Evolutionary conservation across 1,139 yeast genomes (phyloP), one percentile per base, ranked within the genome.

Genomic region (Candida freyschussii): DNA sequence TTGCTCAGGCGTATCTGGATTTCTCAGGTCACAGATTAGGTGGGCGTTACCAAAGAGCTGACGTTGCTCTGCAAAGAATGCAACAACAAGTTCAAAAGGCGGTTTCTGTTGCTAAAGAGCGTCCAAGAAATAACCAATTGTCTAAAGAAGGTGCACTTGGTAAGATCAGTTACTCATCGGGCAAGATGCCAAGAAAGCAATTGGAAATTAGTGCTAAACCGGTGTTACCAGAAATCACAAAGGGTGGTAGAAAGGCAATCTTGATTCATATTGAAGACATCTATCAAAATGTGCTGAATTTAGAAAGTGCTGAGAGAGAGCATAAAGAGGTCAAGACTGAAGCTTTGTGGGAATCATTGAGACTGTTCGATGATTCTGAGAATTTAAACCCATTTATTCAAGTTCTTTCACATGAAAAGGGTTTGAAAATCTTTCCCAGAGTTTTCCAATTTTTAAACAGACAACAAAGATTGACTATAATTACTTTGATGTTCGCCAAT

Each of bases 71-170:
- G 52, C 96, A 85, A 63, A 79, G 96, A 69, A 89, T 91, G 96
- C 97, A 91, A 64, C 96, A 89, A 55, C 97, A 91, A 63, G 96
- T 93, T 37, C 95, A 89, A 56, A 84, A 84, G 55, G 97, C 97
- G 7, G 96, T 91, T 15, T 84, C 94, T 29, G 93, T 86, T 33
- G 96, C 96, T 23, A 84, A 86, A 55, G 95, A 86, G 53, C 72
- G 78, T 52, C 91, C 94, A 45, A 83, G 79, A 65, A 70, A 72
- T 51, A 77, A 75, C 20, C 82, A 75, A 47, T 68, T 75, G 44
- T 78, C 80, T 5, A 32, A 78, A 49, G 96, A 84, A 53, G 96
- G 96, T 48, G 93, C 95, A 1, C 68, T 89, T 41, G 97, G 97
- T 48, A 85, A 83, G 61, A 82, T 87, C 40, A 76, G 93, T 6